A percentile compares a stretch with the other conserved stretches of the same genome.
Evolutionary conservation across 305 asterid genomes (phyloP).

Genomic region (Fraxinus sp.): DNA sequence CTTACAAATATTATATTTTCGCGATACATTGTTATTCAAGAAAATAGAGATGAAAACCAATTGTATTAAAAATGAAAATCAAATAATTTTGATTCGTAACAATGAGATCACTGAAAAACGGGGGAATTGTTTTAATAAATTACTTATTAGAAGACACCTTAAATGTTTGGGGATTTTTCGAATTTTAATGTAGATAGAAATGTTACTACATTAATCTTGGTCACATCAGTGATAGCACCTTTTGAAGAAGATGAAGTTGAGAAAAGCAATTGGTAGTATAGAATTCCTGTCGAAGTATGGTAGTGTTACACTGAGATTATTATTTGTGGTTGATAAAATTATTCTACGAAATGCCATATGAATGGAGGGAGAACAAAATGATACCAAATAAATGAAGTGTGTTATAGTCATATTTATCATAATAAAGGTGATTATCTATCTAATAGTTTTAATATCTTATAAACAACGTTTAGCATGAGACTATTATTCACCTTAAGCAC

Average conservation of each 20-base stretch:
- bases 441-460: not conserved
- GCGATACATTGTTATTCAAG: not conserved
- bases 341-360: not conserved
- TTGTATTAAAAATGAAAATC: not conserved
- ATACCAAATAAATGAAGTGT: not conserved
- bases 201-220: not conserved
- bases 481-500: not conserved
- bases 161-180: not conserved
- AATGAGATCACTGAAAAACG: not conserved
- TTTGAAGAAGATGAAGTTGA: not conserved
- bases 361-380: not conserved
- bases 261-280: not conserved
- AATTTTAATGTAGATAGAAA: not conserved
- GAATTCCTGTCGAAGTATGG: not conserved
- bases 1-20: not conserved
- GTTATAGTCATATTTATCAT: not conserved
- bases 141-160: not conserved
- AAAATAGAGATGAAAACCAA: not conserved
- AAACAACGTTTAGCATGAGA: not conserved
- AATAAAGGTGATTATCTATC: not conserved
- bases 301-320: not conserved
- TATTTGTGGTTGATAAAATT: not conserved
- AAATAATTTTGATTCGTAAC: not conserved
- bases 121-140: not conserved
- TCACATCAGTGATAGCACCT: not conserved